Evolutionary conservation across 768 basidiomycete genomes (phyloP).

Genomic region (Boletellus emodensis): DNA sequence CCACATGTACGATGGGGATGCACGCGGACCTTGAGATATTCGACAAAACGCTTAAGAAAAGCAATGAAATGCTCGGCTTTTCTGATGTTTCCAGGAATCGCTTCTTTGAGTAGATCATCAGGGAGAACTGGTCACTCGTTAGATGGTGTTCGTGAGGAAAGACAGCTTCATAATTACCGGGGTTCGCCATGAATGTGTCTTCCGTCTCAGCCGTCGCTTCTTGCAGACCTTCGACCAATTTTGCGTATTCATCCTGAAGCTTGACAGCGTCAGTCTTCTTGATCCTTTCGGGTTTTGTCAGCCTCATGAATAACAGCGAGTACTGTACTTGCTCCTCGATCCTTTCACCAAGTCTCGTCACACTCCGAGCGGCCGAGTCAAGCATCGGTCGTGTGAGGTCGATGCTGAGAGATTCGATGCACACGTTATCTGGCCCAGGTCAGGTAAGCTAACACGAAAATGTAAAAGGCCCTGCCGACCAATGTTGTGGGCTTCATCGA

Average conservation of each 20-base stretch:
- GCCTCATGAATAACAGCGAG: background rate
- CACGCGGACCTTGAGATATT: slow-evolving; percentile 83
- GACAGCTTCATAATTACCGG: slow-evolving; percentile 48
- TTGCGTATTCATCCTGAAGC: slow-evolving; percentile 94
- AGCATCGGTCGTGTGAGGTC: slow-evolving; percentile 97
- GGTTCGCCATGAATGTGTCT: slow-evolving; percentile 86
- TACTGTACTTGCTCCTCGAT: slow-evolving; percentile 78
- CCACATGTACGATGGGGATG: background rate
- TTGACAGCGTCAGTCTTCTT: slow-evolving; percentile 92
- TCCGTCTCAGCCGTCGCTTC: slow-evolving; percentile 63
- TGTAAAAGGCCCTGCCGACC: slow-evolving; percentile 45
- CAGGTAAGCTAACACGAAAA: slow-evolving; percentile 1
- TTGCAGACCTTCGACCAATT: slow-evolving; percentile 89
- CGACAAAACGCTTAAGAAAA: slow-evolving; percentile 95
- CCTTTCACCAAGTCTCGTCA: slow-evolving; percentile 79
- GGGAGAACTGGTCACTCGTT: slow-evolving; percentile 64
- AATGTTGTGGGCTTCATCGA: slow-evolving; percentile 99
- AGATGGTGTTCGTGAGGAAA: background rate
- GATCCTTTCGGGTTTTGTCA: slow-evolving; percentile 53
- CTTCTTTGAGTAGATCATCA: slow-evolving; percentile 91
- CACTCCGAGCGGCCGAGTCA: slow-evolving; percentile 87
- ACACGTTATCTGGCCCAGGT: slow-evolving; percentile 77
- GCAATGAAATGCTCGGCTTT: slow-evolving; percentile 99
- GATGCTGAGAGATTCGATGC: slow-evolving; percentile 96
- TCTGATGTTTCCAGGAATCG: slow-evolving; percentile 95